Base-by-base conservation (phyloP, 495 filamentous ascomycete species). In the Copromyces sp. region DNA sequence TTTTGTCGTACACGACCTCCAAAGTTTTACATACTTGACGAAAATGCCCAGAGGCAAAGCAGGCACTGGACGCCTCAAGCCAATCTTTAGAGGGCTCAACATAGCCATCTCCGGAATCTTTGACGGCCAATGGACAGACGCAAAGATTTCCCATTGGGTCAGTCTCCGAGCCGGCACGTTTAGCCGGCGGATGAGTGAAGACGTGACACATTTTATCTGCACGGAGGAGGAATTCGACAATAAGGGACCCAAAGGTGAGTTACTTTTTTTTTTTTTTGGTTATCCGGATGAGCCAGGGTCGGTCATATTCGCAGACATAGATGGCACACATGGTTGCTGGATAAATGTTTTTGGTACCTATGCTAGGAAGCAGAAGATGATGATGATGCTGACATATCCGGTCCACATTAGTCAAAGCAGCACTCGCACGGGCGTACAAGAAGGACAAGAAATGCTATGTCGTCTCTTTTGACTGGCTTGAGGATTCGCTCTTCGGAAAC, bases 391-490 rank as follows among this genome's bases (percentile, higher is more conserved):
- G 37, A 39, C 14, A 12, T 2, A 39, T 29, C 1, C 11, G 39
- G 39, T 3, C 4, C 11, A 12, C 24, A 14, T 14, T 4, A 72
- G 78, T 83, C 37, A 73, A 71, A 24, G 29, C 9, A 53, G 79
- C 76, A 11, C 77, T 81, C 7, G 69, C 70, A 37, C 69, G 73
- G 2, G 40, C 29, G 3, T 61, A 61, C 53, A 61, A 61, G 0
- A 61, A 61, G 14, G 53, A 32, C 17, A 76, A 75, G 41, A 68
- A 16, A n/a, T 74, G 73, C 24, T 53, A 79, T 7, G 71, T 85
- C 4, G 80, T 85, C 17, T 77, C 73, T 9, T 44, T 73, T 11
- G 82, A 84, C 74, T 84, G 82, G 83, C 77, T 85, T 24, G 81
- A 84, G 68, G 81, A 82, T 24, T 82, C 78, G 1, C 75, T 80